Percentiles rank a stretch among this genome's conserved stretches.
Evolutionary conservation across 345 rosid genomes (phyloP).

Genomic region (Camelina neglecta): DNA sequence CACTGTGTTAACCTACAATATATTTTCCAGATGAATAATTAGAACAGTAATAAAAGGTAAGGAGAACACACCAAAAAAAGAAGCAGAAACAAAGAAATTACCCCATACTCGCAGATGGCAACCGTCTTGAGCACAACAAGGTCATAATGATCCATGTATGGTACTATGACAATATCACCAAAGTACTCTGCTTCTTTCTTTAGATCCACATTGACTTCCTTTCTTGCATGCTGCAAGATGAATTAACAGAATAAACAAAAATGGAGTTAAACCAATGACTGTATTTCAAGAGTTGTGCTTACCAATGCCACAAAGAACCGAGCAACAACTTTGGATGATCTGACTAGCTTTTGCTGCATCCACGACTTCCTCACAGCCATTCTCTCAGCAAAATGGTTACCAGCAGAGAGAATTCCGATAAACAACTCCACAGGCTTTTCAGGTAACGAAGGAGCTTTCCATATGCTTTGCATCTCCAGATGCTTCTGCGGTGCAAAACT

Average conservation of each 20-base stretch:
- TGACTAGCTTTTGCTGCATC: slow-evolving; percentile 88
- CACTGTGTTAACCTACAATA: slow-evolving; percentile 46
- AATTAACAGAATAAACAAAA: slow-evolving; percentile 19
- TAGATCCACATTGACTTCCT: slow-evolving; percentile 82
- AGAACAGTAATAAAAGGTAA: background rate
- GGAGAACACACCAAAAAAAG: background rate
- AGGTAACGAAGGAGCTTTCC: slow-evolving; percentile 84
- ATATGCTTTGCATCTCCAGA: slow-evolving; percentile 73
- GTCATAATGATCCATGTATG: slow-evolving; percentile 96
- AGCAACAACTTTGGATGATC: slow-evolving; percentile 82
- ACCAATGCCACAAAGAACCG: slow-evolving; percentile 97
- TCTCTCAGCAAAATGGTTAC: slow-evolving; percentile 94
- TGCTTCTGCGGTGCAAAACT: slow-evolving; percentile 80
- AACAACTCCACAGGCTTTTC: slow-evolving; percentile 71
- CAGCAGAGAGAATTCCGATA: slow-evolving; percentile 91
- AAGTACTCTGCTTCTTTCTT: slow-evolving; percentile 94
- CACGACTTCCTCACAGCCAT: slow-evolving; percentile 98
- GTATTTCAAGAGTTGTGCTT: slow-evolving; percentile 34
- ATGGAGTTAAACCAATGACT: background rate
- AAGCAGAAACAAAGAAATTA: slow-evolving; percentile 21
- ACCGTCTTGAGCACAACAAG: slow-evolving; percentile 95
- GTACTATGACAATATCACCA: slow-evolving; percentile 91
- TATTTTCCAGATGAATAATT: background rate
- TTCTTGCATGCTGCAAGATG: slow-evolving; percentile 71
- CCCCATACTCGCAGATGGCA: slow-evolving; percentile 98